Evolutionary conservation across 2,329 filamentous ascomycete genomes (phyloP).

Genomic region (Colletotrichum horii): DNA sequence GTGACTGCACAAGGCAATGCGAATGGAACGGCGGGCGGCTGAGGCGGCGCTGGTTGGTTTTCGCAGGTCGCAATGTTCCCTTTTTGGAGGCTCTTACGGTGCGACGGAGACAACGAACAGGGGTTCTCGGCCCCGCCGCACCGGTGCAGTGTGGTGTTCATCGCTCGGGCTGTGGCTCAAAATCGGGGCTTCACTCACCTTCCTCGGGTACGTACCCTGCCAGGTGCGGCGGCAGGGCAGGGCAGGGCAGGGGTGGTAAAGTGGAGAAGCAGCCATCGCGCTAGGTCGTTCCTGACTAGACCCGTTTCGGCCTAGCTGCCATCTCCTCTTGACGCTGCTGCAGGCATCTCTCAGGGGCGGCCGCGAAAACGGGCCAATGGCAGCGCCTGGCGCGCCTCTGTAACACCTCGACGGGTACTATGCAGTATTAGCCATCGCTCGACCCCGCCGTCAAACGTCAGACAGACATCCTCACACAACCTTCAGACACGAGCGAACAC

Average conservation of each 20-base stretch:
- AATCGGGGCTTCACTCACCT: neutral
- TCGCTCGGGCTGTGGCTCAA: neutral
- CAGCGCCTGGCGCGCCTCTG: conserved; percentile 38
- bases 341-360: conserved; percentile 11
- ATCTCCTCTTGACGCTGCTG: neutral
- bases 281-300: conserved; percentile 7
- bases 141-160: neutral
- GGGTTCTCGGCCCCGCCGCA: conserved; percentile 15
- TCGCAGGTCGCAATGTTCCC: neutral
- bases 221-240: no score
- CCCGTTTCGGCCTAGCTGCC: neutral
- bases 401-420: conserved; percentile 35
- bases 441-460: conserved; percentile 46
- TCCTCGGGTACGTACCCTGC: no score
- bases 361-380: conserved; percentile 30
- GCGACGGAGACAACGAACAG: neutral
- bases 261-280: no score
- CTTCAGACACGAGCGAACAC: conserved; percentile 18
- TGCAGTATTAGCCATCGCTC: conserved; percentile 35
- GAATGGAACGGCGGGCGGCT: neutral
- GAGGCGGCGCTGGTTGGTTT: neutral
- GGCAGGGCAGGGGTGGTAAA: neutral
- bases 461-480: conserved; percentile 24
- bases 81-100: conserved; percentile 16
- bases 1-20: neutral